These are phyloP conservation scores for Coniochaeta sp. DNA, from an alignment of 2,329 filamentous ascomycete species.

Conservation along the genomic window DNA sequence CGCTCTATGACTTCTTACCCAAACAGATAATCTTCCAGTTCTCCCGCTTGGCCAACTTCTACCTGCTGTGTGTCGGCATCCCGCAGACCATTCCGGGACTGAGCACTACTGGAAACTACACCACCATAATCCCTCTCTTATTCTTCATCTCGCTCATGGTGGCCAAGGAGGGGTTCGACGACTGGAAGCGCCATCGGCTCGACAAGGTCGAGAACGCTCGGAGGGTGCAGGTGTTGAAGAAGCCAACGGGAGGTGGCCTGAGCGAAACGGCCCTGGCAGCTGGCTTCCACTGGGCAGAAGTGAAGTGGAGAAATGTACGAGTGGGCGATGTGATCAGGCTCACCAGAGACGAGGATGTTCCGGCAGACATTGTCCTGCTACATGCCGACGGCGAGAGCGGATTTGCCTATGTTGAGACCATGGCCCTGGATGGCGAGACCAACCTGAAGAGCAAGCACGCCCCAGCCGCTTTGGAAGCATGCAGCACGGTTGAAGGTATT, in stretches of 20 bases:
- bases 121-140: conserved; percentile 64
- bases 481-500: conserved; percentile 47
- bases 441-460: conserved; percentile 73
- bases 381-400: conserved; percentile 71
- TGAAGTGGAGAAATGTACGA: conserved; percentile 36
- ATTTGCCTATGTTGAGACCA: conserved; percentile 77
- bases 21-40: conserved; percentile 83
- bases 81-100: conserved; percentile 74
- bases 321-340: conserved; percentile 44
- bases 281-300: conserved; percentile 44
- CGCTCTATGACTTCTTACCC: conserved; percentile 75
- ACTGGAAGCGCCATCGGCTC: conserved; percentile 69
- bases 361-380: conserved; percentile 76
- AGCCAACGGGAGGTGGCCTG: background rate
- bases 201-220: conserved; percentile 73
- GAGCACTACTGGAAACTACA: conserved; percentile 69
- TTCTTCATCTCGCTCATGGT: conserved; percentile 78
- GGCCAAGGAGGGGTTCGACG: conserved; percentile 80
- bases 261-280: conserved; percentile 61
- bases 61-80: conserved; percentile 78
- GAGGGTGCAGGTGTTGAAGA: conserved; percentile 36
- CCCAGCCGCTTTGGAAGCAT: conserved; percentile 52
- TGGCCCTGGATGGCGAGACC: conserved; percentile 78
- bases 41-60: conserved; percentile 78
- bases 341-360: conserved; percentile 66